A percentile compares a stretch with the other conserved stretches of the same genome.
phyloP scores from a whole-genome alignment of 768 basidiomycete species.

The Jaapia argillacea region DNA sequence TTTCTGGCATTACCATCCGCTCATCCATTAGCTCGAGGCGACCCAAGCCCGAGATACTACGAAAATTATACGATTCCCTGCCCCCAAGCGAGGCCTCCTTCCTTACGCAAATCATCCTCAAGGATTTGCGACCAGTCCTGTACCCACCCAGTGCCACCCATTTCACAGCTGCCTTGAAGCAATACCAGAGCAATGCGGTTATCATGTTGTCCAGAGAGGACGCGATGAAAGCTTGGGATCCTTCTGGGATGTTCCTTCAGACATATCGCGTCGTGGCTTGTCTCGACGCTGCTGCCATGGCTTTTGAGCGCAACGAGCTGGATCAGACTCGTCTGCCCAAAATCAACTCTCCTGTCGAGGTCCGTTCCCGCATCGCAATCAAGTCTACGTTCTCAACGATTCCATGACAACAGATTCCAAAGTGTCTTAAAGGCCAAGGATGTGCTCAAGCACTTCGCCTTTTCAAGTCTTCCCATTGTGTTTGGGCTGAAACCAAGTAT shows the following conservation, averaged over 20 bases:
- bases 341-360: conserved; percentile 56
- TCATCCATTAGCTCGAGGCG: conserved; percentile 21
- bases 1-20: conserved; percentile 41
- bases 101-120: conserved; percentile 81
- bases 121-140: conserved; percentile 73
- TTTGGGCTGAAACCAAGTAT: conserved; percentile 92
- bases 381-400: neutral
- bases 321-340: conserved; percentile 23
- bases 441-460: conserved; percentile 43
- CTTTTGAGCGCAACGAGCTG: conserved; percentile 26
- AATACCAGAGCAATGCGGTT: conserved; percentile 49
- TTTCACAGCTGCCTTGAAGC: conserved; percentile 38
- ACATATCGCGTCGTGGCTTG: conserved; percentile 46
- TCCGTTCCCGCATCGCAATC: conserved; percentile 16
- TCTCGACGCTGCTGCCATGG: conserved; percentile 44
- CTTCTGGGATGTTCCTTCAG: conserved; percentile 37
- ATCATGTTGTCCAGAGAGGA: conserved; percentile 44
- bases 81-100: conserved; percentile 55
- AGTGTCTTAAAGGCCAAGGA: conserved; percentile 65
- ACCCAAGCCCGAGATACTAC: conserved; percentile 29
- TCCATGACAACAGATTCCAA: conserved; percentile 60
- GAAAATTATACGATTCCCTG: conserved; percentile 47
- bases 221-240: conserved; percentile 71
- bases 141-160: conserved; percentile 52
- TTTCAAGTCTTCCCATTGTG: conserved; percentile 28